Conservation (phyloP, 345 rosid genomes). For the Conringia planisiliqua region DNA sequence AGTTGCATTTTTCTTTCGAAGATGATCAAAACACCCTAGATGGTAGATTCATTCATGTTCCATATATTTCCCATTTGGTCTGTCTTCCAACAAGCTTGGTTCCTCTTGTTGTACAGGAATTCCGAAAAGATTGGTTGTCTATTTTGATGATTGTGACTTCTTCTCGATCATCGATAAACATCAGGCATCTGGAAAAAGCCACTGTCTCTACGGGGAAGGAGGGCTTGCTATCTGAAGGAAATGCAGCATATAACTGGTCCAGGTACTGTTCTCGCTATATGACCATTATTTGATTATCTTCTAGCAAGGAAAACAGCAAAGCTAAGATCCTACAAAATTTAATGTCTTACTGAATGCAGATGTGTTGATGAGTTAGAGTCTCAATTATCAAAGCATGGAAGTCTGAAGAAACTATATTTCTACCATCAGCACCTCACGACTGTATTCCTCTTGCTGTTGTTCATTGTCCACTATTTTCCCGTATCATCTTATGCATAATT, state of each 20-base stretch:
- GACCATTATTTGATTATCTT: conserved; percentile 7
- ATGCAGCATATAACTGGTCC: conserved; percentile 97
- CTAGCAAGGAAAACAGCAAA: background rate
- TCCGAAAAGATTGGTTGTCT: conserved; percentile 93
- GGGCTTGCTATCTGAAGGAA: conserved; percentile 97
- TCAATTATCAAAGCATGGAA: conserved; percentile 95
- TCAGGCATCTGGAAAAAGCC: conserved; percentile 97
- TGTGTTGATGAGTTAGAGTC: conserved; percentile 92
- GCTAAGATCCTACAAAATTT: background rate
- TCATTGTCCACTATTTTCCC: conserved; percentile 7
- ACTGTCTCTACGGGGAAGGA: conserved; percentile 99
- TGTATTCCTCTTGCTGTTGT: conserved; percentile 38
- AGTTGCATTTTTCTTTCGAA: background rate
- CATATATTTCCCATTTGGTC: conserved; percentile 1
- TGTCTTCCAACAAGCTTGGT: background rate
- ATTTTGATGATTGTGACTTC: conserved; percentile 97
- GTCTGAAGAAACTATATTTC: conserved; percentile 84
- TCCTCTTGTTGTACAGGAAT: conserved; percentile 60
- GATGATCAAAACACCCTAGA: conserved; percentile 1
- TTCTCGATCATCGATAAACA: conserved; percentile 88
- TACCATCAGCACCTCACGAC: conserved; percentile 93
- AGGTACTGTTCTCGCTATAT: conserved; percentile 46
- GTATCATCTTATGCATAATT: conserved; percentile 22
- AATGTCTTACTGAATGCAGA: conserved; percentile 46
- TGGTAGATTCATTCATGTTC: conserved; percentile 8